Base-by-base conservation (phyloP, 176 grass and related monocot species). In the Alloteropsis semialata region DNA sequence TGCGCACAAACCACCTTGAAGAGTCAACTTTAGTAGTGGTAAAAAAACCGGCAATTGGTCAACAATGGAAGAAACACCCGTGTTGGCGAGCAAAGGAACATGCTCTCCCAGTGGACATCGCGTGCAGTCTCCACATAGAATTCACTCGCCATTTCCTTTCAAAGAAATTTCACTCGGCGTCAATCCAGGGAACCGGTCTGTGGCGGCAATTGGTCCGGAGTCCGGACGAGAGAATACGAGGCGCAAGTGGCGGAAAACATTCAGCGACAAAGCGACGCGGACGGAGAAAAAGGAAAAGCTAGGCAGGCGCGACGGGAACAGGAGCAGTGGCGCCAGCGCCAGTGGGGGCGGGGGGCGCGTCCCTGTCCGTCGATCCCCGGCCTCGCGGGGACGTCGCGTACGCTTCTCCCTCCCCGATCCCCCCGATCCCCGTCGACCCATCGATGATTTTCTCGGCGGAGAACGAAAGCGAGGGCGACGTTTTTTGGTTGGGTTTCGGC, bases 391-490 rank as follows among this genome's bases (percentile, higher is more conserved):
- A n/a, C 9, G 32, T 65, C 42, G 28, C 76, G 58, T 15, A 11
- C 76, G 72, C 8, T 41, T 24, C 22, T 32, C 25, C 22, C 12
- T n/a, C n/a, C 34, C 3, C 1, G 3, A 0, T 5, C 34, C 8
- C 29, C 60, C 1, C 3, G 11, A 14, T 27, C 12, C 8, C 41
- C 15, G 68, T 4, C 68, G 68, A 41, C 19, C 37, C 54, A 2
- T 57, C 9, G 9, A 57, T 57, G 29, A 79, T 79, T 51, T 44
- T 48, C n/a, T 9, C 10, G 13, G 53, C 42, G 9, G 45, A 79
- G 51, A 79, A 51, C 29, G 60, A 49, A 8, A 10, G 60, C 60
- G 44, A 65, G 13, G 22, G 77, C 77, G 77, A 79, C 76, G 43
- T 48, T 15, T 79, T 49, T 7, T 36, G 33, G 6, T 33, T 2